Evolutionary conservation across 805 yeast genomes (phyloP).

Genomic region (Ogataea sp.): DNA sequence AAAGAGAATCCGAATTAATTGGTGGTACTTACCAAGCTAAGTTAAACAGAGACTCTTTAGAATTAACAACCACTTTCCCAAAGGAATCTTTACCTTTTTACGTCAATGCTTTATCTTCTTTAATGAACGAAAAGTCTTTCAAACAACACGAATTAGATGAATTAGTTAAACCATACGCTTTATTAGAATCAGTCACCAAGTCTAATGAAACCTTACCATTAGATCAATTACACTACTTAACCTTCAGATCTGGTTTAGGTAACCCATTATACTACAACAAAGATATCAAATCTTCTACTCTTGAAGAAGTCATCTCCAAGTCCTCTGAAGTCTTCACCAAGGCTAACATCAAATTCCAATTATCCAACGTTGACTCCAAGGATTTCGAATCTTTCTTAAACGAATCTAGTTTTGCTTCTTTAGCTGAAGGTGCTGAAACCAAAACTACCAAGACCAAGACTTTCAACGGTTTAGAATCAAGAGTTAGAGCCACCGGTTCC

Average conservation of each 20-base stretch:
- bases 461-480: constrained; percentile 58
- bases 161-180: constrained; percentile 72
- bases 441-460: constrained; percentile 27
- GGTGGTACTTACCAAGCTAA: constrained; percentile 72
- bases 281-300: constrained; percentile 43
- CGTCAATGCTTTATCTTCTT: constrained; percentile 77
- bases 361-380: constrained; percentile 61
- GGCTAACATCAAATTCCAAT: constrained; percentile 64
- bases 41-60: constrained; percentile 79
- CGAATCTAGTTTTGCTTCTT: constrained; percentile 54
- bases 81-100: constrained; percentile 86
- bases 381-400: constrained; percentile 63
- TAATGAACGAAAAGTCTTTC: constrained; percentile 60
- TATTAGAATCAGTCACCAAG: constrained; percentile 36
- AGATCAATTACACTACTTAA: constrained; percentile 70
- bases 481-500: constrained; percentile 55
- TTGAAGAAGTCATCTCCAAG: constrained; percentile 58
- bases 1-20: constrained; percentile 88
- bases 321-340: constrained; percentile 63
- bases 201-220: constrained; percentile 50
- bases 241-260: constrained; percentile 87
- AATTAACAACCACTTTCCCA: constrained; percentile 74
- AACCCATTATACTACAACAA: constrained; percentile 71
- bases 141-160: constrained; percentile 81
- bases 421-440: constrained; percentile 54